Percentiles rank a stretch among this genome's conserved stretches.
These are phyloP conservation scores for Dictyostelium intermedium DNA, from an alignment of 78 protist species.

Conservation along the genomic window DNA sequence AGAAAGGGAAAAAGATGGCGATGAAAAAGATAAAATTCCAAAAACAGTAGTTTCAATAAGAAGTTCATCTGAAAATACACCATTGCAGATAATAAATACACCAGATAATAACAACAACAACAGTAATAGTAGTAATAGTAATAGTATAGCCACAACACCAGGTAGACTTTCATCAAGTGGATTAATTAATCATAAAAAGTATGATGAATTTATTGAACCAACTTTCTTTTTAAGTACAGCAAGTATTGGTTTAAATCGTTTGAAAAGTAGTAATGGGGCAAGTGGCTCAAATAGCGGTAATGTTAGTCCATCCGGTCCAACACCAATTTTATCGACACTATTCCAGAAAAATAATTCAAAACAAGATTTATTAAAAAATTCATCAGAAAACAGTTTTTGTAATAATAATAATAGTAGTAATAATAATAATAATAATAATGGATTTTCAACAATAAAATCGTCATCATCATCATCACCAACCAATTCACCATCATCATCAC, in stretches of 20 bases:
- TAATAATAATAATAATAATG: not conserved
- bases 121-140: not conserved
- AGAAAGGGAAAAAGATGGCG: not conserved
- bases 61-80: not conserved
- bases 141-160: not conserved
- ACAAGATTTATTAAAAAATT: not conserved
- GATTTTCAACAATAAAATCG: not conserved
- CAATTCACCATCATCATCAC: not conserved
- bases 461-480: not conserved
- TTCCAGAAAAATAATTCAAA: not conserved
- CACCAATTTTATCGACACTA: not conserved
- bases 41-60: not conserved
- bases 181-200: slow-evolving; percentile 50
- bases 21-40: not conserved
- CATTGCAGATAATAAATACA: not conserved
- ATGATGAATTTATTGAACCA: slow-evolving; percentile 54
- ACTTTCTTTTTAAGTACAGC: slow-evolving; percentile 61
- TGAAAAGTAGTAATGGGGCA: slow-evolving; percentile 9
- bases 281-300: not conserved
- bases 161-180: not conserved
- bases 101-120: not conserved
- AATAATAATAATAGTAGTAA: not conserved
- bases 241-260: slow-evolving; percentile 45
- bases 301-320: slow-evolving; percentile 6
- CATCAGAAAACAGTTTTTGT: not conserved